A percentile compares a stretch with the other conserved stretches of the same genome.
phyloP scores from a whole-genome alignment of 2,329 filamentous ascomycete species.

The Tolypocladium capitatum region DNA sequence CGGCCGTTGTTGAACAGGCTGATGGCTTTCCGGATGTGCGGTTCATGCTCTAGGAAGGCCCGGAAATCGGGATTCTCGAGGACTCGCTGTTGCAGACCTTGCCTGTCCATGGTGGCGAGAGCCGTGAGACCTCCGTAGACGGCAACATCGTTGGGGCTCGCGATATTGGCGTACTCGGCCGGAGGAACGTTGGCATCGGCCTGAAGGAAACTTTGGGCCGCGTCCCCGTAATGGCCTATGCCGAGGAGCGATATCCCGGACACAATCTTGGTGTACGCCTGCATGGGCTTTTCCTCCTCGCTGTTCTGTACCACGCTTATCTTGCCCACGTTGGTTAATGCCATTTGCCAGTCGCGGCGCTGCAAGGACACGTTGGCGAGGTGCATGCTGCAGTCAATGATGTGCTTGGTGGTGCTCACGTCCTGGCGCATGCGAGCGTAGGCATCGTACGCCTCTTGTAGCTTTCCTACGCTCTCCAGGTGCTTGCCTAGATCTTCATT shows the following conservation, averaged over 20 bases:
- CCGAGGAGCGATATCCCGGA: constrained; percentile 37
- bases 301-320: constrained; percentile 37
- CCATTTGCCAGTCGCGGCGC: constrained; percentile 62
- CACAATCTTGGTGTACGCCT: constrained; percentile 39
- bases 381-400: constrained; percentile 69
- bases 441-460: constrained; percentile 58
- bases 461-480: constrained; percentile 65
- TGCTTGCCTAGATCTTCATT: constrained; percentile 85
- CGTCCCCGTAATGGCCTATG: constrained; percentile 38
- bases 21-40: constrained; percentile 85
- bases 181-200: constrained; percentile 38
- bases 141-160: constrained; percentile 78
- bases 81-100: constrained; percentile 59
- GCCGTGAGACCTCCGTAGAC: constrained; percentile 85
- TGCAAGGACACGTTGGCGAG: constrained; percentile 65
- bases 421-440: constrained; percentile 84
- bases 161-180: constrained; percentile 53
- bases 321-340: constrained; percentile 49
- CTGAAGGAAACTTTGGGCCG: constrained; percentile 58
- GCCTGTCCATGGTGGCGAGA: constrained; percentile 75
- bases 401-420: constrained; percentile 70
- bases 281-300: constrained; percentile 31
- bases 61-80: constrained; percentile 74
- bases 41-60: constrained; percentile 79
- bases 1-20: constrained; percentile 80